Base-by-base conservation (phyloP, 352 stramenopile species). In the Plasmopara muralis region DNA sequence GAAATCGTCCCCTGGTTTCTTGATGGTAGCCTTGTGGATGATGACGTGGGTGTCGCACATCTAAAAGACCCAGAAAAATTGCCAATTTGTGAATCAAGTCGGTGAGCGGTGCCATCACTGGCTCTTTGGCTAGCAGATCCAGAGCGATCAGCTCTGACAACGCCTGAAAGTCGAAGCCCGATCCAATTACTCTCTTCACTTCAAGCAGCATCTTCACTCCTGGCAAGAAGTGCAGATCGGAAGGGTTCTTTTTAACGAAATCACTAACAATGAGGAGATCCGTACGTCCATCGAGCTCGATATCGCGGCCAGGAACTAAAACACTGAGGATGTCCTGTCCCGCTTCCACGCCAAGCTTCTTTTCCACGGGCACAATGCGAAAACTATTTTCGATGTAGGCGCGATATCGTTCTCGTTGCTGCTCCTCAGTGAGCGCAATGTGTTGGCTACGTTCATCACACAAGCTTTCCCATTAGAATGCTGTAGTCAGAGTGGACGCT, bases 81-180 rank as follows among this genome's bases (percentile, higher is more conserved):
- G 9, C 62, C 65, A 74, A 53, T 38, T 14, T 12, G 15, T n/a
- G n/a, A n/a, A 61, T 37, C n/a, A 75, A 73, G 53, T 77, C 57
- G 16, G 66, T 83, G 45, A 80, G 57, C 41, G 77, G 50, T 55
- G 66, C 69, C 47, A 76, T 68, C 57, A 83, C 63, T 55, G 66
- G 60, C 16, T 66, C 55, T 2, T 57, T 28, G 39, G 25, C 29
- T 2, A 78, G 42, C 6, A 79, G 20, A 66, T 79, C 63, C 25
- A 83, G 47, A 31, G 68, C 63, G 38, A 74, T 63, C 13, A 79
- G 58, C 40, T 79, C 47, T 33, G 66, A 74, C 29, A 72, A 50
- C 10, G 58, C 60, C 52, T 80, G 64, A 34, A 65, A 83, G 30
- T 43, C 50, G 49, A 10, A 46, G 14, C 37, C 37, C 50, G 0